Evolutionary conservation across 352 stramenopile species (phyloP), one percentile per base, ranked within the genome.

Genomic region (Thraustochytrium sp.): DNA sequence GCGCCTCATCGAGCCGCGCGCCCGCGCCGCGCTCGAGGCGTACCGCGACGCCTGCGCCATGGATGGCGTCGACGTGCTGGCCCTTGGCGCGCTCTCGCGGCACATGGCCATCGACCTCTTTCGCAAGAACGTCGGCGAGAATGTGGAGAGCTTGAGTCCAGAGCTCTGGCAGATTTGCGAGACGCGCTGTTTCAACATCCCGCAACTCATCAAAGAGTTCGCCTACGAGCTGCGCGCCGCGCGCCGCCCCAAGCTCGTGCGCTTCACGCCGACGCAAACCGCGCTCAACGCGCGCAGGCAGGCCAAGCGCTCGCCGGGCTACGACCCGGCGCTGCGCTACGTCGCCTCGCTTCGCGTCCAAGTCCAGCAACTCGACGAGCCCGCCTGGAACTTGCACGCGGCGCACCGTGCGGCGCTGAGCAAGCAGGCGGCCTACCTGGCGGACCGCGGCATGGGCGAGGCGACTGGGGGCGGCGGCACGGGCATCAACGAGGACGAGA

Each of bases 121-220:
- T 44, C 34, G 68, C 48, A 80, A 80, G 42, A 18, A 80, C 51
- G 48, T 80, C 16, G 68, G 68, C 51, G 53, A 61, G n/a, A 72
- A 80, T 38, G 46, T 80, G 13, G 13, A 80, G 68, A 36, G 21
- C 0, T 13, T 80, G 3, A 55, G 34, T 16, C n/a, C 44, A 21
- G 68, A 80, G 36, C 38, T 80, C 3, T 80, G 68, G 68, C 42
- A 44, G 21, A 26, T 80, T 18, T 80, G 68, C 68, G 68, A 80
- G 53, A 31, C 48, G 26, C 48, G 68, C 31, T 80, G 68, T 26
- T 80, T 72, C 68, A 80, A 80, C 51, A 80, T 75, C 68, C 65
- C 68, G 18, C 68, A 75, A 23, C 68, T 80, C 29, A 80, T 80
- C 68, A 61, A 72, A n/a, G 68, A 80, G 18, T 80, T 80, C 46